Evolutionary conservation across 495 filamentous ascomycete species (phyloP).

Genomic region (Staphylotrichum tortipilum): DNA sequence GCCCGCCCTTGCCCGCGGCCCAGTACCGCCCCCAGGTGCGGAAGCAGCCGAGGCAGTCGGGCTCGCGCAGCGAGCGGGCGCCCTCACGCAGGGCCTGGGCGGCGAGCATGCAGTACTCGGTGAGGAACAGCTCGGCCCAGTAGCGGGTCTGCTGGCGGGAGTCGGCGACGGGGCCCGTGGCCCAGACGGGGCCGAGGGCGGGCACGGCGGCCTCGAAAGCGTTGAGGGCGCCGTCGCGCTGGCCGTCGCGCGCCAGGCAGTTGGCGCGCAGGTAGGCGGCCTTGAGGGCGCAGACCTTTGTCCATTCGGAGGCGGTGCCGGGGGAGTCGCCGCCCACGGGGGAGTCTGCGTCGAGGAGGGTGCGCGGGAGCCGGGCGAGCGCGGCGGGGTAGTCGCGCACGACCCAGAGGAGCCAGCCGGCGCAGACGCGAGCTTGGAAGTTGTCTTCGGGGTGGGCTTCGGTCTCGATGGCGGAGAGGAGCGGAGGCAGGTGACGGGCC

Average conservation of each 20-base stretch:
- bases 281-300: conserved; percentile 70
- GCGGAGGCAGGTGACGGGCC: conserved; percentile 49
- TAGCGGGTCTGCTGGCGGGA: conserved; percentile 52
- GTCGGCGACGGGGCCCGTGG: conserved; percentile 20
- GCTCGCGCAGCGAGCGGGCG: conserved; percentile 35
- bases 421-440: conserved; percentile 69
- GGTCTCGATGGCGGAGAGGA: conserved; percentile 59
- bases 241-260: conserved; percentile 51
- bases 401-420: conserved; percentile 76
- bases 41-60: conserved; percentile 47
- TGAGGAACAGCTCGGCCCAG: conserved; percentile 73
- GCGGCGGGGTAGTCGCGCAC: conserved; percentile 58
- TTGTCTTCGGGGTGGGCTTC: conserved; percentile 57
- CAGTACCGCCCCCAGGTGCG: conserved; percentile 56
- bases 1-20: conserved; percentile 31
- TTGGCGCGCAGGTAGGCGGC: conserved; percentile 65
- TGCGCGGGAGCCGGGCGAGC: conserved; percentile 51
- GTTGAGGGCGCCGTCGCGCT: conserved; percentile 48
- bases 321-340: conserved; percentile 31
- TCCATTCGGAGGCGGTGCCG: conserved; percentile 57
- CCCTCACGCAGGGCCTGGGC: conserved; percentile 45
- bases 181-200: conserved; percentile 44
- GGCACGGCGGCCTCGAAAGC: conserved; percentile 56
- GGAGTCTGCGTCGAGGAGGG: conserved; percentile 37
- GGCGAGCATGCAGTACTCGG: conserved; percentile 59